A percentile compares a stretch with the other conserved stretches of the same genome.
Evolutionary conservation across 805 yeast genomes (phyloP).

Genomic region (Danielia oregonensis): DNA sequence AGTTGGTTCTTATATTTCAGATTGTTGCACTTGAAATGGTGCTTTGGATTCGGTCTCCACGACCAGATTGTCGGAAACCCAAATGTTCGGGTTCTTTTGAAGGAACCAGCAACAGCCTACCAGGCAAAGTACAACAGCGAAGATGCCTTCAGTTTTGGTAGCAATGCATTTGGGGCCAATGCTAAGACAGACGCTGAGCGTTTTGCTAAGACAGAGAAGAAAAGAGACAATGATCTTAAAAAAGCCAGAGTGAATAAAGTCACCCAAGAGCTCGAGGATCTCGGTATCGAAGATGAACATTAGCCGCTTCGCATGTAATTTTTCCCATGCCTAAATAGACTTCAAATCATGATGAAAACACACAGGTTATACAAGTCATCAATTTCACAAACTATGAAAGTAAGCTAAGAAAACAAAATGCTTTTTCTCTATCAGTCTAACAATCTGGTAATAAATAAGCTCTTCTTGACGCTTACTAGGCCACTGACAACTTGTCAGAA

Average conservation of each 20-base stretch:
- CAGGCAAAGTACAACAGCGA: slow-evolving; percentile 13
- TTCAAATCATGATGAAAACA: not conserved
- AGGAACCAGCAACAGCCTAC: slow-evolving; percentile 25
- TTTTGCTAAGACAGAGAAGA: slow-evolving; percentile 24
- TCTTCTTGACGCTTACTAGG: no score
- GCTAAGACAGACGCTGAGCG: slow-evolving; percentile 14
- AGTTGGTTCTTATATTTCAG: slow-evolving; percentile 50
- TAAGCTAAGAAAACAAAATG: no score
- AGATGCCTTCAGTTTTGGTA: slow-evolving; percentile 3
- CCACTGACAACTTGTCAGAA: slow-evolving; percentile 19
- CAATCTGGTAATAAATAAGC: not conserved
- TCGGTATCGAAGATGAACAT: slow-evolving; percentile 18
- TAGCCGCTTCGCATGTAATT: no score
- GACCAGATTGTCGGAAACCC: slow-evolving; percentile 42
- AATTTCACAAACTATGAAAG: not conserved
- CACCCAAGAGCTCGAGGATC: slow-evolving; percentile 28
- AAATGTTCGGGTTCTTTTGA: slow-evolving; percentile 32
- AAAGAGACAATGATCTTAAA: slow-evolving; percentile 31
- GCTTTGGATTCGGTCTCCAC: slow-evolving; percentile 51
- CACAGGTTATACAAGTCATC: not conserved
- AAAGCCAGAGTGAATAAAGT: slow-evolving; percentile 36
- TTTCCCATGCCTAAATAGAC: no score
- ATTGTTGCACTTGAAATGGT: slow-evolving; percentile 46
- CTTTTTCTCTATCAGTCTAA: not conserved
- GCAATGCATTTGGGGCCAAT: slow-evolving; percentile 9